A percentile compares a stretch with the other conserved stretches of the same genome.
These are phyloP conservation scores for Closterium sp. DNA, from an alignment of 139 green algal species.

Conservation along the genomic window DNA sequence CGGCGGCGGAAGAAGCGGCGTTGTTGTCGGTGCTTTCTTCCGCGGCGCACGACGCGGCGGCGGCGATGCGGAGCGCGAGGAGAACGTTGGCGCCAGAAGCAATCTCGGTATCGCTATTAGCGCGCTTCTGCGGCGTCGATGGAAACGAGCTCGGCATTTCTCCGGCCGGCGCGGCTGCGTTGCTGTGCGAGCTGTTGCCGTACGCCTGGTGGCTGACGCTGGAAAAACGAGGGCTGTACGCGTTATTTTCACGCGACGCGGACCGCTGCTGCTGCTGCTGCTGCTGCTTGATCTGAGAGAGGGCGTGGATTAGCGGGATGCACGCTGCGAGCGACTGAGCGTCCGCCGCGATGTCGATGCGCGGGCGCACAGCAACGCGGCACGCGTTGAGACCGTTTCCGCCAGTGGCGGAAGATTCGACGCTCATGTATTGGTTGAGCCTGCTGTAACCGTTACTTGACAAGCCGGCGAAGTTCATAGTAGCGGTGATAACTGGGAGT, in stretches of 20 bases:
- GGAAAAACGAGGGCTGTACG: neutral
- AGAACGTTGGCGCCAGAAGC: neutral
- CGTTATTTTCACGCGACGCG: neutral
- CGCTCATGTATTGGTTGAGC: neutral
- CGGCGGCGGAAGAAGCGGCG: too few relatives aligned
- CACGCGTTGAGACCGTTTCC: neutral
- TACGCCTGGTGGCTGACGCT: neutral
- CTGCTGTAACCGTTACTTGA: neutral
- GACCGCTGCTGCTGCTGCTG: neutral
- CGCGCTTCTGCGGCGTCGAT: neutral
- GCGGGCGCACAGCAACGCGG: neutral
- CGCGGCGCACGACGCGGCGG: neutral
- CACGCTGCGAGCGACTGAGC: neutral
- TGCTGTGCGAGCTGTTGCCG: neutral
- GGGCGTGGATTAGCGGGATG: neutral
- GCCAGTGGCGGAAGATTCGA: neutral
- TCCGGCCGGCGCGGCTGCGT: neutral
- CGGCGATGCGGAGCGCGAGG: neutral
- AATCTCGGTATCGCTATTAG: neutral
- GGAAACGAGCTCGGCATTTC: neutral
- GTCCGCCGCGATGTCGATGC: neutral
- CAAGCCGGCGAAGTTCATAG: neutral
- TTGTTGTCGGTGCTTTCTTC: neutral
- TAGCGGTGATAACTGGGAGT: too few relatives aligned
- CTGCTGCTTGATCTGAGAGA: neutral